phyloP scores from a whole-genome alignment of 1,284 basidiomycete genomes.

The Trametes pubescens region DNA sequence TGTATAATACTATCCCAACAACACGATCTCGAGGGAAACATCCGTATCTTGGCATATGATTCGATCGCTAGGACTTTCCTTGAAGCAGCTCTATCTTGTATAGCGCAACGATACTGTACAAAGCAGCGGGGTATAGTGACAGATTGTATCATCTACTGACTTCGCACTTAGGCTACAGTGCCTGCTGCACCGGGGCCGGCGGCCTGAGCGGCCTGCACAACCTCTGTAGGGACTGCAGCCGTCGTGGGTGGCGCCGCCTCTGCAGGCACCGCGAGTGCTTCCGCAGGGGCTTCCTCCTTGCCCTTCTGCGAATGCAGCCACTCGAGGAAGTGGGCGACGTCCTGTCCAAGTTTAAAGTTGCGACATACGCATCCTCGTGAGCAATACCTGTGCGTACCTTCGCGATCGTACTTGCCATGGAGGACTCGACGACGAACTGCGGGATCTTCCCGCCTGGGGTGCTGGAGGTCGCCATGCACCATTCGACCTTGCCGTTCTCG shows the following conservation, averaged over 20 bases:
- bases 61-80: too few relatives aligned
- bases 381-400: constrained; percentile 50
- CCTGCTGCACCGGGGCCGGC: constrained; percentile 13
- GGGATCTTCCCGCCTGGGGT: constrained; percentile 76
- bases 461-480: constrained; percentile 84
- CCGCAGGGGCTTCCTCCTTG: constrained; percentile 17
- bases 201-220: constrained; percentile 6
- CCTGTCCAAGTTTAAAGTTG: constrained; percentile 56
- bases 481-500: constrained; percentile 71
- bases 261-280: constrained; percentile 3
- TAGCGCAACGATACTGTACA: neutral
- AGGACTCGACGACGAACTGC: constrained; percentile 63
- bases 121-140: neutral
- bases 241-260: constrained; percentile 11
- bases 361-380: neutral
- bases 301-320: constrained; percentile 47
- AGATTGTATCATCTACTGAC: neutral
- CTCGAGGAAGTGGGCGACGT: constrained; percentile 70
- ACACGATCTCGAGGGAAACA: too few relatives aligned
- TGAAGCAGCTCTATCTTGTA: neutral
- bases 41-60: too few relatives aligned
- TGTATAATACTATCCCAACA: neutral
- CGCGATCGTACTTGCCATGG: constrained; percentile 68
- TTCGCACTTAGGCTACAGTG: constrained; percentile 4
- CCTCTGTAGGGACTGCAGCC: constrained; percentile 9